Conservation (phyloP, 140 eudicot species). For the Anethum foeniculum region DNA sequence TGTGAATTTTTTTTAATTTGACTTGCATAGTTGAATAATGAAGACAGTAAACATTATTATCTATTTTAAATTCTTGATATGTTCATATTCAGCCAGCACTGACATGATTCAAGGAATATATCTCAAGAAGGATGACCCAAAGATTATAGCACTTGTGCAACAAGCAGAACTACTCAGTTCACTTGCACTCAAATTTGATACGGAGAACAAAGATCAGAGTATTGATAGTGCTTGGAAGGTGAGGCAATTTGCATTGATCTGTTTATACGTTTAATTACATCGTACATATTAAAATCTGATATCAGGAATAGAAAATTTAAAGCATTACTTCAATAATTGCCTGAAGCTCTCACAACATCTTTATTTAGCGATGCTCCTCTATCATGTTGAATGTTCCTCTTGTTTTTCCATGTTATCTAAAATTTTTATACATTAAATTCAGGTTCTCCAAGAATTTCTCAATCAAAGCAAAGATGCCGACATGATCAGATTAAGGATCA, state of each 20-base stretch:
- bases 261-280: not conserved
- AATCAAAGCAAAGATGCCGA: slow-evolving; percentile 59
- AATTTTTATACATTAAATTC: slow-evolving; percentile 11
- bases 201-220: slow-evolving; percentile 82
- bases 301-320: not conserved
- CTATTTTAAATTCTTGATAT: not conserved
- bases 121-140: slow-evolving; percentile 90
- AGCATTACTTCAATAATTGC: not conserved
- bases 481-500: slow-evolving; percentile 23
- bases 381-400: not conserved
- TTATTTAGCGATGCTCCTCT: not conserved
- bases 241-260: slow-evolving; percentile 12
- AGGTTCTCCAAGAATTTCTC: slow-evolving; percentile 81
- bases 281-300: not conserved
- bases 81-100: slow-evolving; percentile 24
- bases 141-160: slow-evolving; percentile 76
- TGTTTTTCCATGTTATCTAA: slow-evolving; percentile 6
- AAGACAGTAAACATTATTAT: not conserved
- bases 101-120: slow-evolving; percentile 55
- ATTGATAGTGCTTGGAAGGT: slow-evolving; percentile 95
- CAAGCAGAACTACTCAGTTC: slow-evolving; percentile 97
- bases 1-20: not conserved
- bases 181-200: slow-evolving; percentile 75
- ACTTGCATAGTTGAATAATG: not conserved
- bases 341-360: not conserved